Evolutionary conservation across 164 flowering plant species (phyloP).

Genomic region (Buxus sempervirens): DNA sequence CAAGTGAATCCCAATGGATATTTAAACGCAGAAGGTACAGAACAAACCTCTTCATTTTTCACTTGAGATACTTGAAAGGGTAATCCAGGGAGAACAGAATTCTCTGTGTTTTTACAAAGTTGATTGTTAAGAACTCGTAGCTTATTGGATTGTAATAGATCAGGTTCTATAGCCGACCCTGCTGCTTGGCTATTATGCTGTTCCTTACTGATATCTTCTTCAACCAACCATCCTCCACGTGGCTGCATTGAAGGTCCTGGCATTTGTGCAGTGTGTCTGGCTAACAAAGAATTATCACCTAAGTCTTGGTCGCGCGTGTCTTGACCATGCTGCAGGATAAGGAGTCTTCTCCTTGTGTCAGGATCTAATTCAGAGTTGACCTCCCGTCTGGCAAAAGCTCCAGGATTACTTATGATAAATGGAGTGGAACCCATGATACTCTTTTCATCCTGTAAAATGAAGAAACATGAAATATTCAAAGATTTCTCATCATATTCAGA

Average conservation of each 20-base stretch:
- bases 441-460: conserved; percentile 48
- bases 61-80: conserved; percentile 26
- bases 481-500: background rate
- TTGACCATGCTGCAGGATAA: conserved; percentile 35
- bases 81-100: conserved; percentile 18
- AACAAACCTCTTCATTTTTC: conserved; percentile 62
- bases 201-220: conserved; percentile 43
- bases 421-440: conserved; percentile 23
- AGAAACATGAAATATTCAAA: background rate
- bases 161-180: conserved; percentile 32
- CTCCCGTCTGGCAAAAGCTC: conserved; percentile 55
- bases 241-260: conserved; percentile 26
- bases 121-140: conserved; percentile 29
- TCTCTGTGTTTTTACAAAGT: conserved; percentile 22
- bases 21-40: conserved; percentile 1
- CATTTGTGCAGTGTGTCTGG: conserved; percentile 38
- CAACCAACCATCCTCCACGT: conserved; percentile 60
- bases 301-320: conserved; percentile 37
- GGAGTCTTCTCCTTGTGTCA: conserved; percentile 41
- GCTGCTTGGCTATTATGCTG: conserved; percentile 27
- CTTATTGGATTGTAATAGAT: conserved; percentile 33
- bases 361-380: conserved; percentile 35
- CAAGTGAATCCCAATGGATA: conserved; percentile 2
- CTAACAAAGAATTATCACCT: conserved; percentile 48
- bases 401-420: conserved; percentile 28